phyloP scores from a whole-genome alignment of 768 basidiomycete genomes.

The Kwoniella newhampshirensis region DNA sequence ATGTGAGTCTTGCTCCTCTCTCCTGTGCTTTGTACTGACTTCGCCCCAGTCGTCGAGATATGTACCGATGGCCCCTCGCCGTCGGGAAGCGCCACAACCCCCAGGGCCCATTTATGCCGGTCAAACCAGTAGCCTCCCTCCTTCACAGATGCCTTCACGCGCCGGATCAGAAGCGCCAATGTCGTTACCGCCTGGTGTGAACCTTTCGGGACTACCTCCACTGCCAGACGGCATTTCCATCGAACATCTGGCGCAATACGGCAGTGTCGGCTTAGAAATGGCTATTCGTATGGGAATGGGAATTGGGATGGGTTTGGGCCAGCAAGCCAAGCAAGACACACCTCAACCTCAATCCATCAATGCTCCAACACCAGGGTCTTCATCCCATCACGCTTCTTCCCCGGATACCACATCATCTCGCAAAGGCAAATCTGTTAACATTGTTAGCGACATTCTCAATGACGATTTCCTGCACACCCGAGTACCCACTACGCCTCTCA shows the following conservation, averaged over 20 bases:
- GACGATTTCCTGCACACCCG: slow-evolving; percentile 47
- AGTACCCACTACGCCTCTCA: slow-evolving; percentile 22
- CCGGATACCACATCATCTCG: slow-evolving; percentile 11
- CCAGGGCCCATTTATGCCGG: slow-evolving; percentile 23
- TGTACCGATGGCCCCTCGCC: slow-evolving; percentile 28
- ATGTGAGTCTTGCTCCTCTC: slow-evolving; percentile 23
- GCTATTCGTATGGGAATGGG: slow-evolving; percentile 52
- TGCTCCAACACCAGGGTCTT: slow-evolving; percentile 2
- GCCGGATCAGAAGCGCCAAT: slow-evolving; percentile 15
- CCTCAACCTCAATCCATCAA: neutral
- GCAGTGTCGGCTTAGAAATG: slow-evolving; percentile 49
- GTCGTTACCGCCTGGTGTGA: slow-evolving; percentile 16
- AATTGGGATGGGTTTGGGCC: slow-evolving; percentile 47
- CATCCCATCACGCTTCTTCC: slow-evolving; percentile 13
- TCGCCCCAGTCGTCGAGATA: slow-evolving; percentile 7
- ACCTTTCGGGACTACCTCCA: slow-evolving; percentile 38
- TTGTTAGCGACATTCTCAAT: slow-evolving; percentile 45
- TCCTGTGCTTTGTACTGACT: neutral
- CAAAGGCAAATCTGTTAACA: slow-evolving; percentile 18
- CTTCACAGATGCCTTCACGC: slow-evolving; percentile 18
- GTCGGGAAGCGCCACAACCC: slow-evolving; percentile 34
- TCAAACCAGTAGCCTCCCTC: slow-evolving; percentile 11
- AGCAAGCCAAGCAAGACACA: slow-evolving; percentile 14
- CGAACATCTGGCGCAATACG: slow-evolving; percentile 47
- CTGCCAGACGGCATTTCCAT: slow-evolving; percentile 48